Conservation (phyloP, 2,329 filamentous ascomycete genomes). For the Raffaelea albimanens region DNA sequence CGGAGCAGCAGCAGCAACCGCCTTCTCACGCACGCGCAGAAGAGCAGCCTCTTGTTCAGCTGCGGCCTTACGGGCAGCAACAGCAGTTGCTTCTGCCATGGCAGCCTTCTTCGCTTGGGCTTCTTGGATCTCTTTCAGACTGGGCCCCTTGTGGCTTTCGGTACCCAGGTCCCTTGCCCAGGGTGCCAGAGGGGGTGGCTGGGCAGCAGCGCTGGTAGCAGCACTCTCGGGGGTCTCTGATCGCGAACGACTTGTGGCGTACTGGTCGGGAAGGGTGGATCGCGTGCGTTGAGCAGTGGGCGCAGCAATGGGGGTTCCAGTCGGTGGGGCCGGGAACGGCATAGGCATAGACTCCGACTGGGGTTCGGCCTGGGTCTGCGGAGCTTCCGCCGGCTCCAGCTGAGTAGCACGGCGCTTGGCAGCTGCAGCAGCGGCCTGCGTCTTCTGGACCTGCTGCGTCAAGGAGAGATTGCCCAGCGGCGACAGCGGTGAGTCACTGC, state of each 20-base stretch:
- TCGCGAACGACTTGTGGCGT: conserved; percentile 52
- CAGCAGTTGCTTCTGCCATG: conserved; percentile 73
- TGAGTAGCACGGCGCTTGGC: conserved; percentile 48
- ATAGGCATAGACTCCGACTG: conserved; percentile 58
- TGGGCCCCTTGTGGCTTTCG: conserved; percentile 70
- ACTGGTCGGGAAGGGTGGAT: conserved; percentile 73
- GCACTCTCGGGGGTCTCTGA: conserved; percentile 62
- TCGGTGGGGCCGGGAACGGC: conserved; percentile 62
- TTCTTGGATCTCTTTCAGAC: conserved; percentile 93
- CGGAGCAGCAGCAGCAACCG: conserved; percentile 48
- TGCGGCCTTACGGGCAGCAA: conserved; percentile 64
- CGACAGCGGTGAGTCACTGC: conserved; percentile 20
- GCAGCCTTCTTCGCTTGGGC: conserved; percentile 89
- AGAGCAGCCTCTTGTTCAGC: conserved; percentile 69
- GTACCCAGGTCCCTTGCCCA: conserved; percentile 83
- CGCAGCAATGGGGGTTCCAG: conserved; percentile 68
- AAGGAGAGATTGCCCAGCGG: conserved; percentile 47
- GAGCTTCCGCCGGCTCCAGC: conserved; percentile 19
- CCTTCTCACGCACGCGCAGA: conserved; percentile 50
- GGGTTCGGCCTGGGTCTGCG: conserved; percentile 52
- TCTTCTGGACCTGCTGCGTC: conserved; percentile 77
- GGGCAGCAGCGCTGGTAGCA: conserved; percentile 22
- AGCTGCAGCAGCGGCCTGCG: conserved; percentile 40
- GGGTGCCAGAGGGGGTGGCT: conserved; percentile 68
- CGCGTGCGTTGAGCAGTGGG: conserved; percentile 78